Conservation (phyloP, 208 protist genomes). For the Porcisia deanei region DNA sequence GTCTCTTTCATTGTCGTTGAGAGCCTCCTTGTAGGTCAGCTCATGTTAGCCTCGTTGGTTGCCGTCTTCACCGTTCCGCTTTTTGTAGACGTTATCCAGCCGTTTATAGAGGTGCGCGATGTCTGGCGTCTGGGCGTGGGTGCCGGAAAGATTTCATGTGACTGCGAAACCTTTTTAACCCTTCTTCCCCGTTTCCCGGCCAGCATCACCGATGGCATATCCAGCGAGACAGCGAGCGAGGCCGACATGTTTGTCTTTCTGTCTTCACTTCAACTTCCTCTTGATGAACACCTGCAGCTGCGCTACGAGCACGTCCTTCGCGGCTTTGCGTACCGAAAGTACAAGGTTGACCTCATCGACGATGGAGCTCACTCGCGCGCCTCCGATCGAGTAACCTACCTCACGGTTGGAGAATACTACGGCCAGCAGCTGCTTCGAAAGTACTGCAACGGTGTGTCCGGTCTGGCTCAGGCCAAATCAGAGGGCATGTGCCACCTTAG, state of each 20-base stretch:
- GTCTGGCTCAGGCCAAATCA: slow-evolving; percentile 9
- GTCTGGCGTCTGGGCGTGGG: slow-evolving; percentile 31
- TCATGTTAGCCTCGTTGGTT: slow-evolving; percentile 29
- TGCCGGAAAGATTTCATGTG: slow-evolving; percentile 3
- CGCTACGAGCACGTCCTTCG: slow-evolving; percentile 39
- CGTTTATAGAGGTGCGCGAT: slow-evolving; percentile 30
- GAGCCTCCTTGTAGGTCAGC: slow-evolving; percentile 23
- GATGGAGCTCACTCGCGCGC: neutral
- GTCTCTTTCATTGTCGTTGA: slow-evolving; percentile 31
- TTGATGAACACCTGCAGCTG: slow-evolving; percentile 34
- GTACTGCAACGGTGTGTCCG: slow-evolving; percentile 24
- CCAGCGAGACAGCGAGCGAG: slow-evolving; percentile 16
- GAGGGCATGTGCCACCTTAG: slow-evolving; percentile 1
- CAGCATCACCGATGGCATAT: slow-evolving; percentile 24
- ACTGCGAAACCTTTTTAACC: slow-evolving; percentile 12
- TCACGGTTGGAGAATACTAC: slow-evolving; percentile 23
- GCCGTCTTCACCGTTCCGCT: slow-evolving; percentile 23
- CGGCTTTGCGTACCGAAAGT: slow-evolving; percentile 30
- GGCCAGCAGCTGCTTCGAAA: slow-evolving; percentile 16
- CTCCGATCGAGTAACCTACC: neutral
- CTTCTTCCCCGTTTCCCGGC: slow-evolving; percentile 15
- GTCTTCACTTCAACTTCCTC: slow-evolving; percentile 35
- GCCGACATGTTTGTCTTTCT: slow-evolving; percentile 33
- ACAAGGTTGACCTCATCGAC: slow-evolving; percentile 12
- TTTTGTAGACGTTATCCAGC: slow-evolving; percentile 26